Percentiles rank a stretch among this genome's conserved stretches.
Evolutionary conservation across 495 filamentous ascomycete species (phyloP).

Genomic region (Penicillium soppii): DNA sequence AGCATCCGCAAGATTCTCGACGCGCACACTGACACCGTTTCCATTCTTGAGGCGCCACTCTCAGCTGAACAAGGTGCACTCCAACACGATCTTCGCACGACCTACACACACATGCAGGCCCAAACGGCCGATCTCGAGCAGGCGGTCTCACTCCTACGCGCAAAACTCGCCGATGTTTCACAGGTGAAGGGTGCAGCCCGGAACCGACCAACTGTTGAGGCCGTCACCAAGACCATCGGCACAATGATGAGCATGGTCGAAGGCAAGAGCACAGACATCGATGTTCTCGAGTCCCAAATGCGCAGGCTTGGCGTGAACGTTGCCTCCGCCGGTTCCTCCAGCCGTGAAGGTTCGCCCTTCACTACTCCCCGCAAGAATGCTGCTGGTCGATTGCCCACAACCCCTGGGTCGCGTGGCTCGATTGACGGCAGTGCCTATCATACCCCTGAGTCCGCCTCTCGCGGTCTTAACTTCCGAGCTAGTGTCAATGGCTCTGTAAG

Average conservation of each 20-base stretch:
- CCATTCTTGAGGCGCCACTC: conserved; percentile 66
- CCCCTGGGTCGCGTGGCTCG: conserved; percentile 41
- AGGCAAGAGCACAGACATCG: conserved; percentile 81
- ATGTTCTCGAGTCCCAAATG: conserved; percentile 84
- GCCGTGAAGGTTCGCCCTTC: conserved; percentile 62
- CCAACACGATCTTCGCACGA: conserved; percentile 76
- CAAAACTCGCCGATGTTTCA: conserved; percentile 64
- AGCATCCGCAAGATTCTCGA: conserved; percentile 72
- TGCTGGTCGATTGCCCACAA: conserved; percentile 34
- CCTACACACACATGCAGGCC: conserved; percentile 66
- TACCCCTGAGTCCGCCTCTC: conserved; percentile 53
- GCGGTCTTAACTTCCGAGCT: conserved; percentile 38
- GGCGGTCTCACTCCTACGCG: conserved; percentile 74
- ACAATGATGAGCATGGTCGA: conserved; percentile 94
- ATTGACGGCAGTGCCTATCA: conserved; percentile 50
- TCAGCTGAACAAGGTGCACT: conserved; percentile 76
- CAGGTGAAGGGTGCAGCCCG: conserved; percentile 37
- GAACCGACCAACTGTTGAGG: conserved; percentile 81
- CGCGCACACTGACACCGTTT: conserved; percentile 62
- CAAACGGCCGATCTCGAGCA: conserved; percentile 78
- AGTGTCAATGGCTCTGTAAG: conserved; percentile 49
- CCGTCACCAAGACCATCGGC: conserved; percentile 82
- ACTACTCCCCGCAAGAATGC: conserved; percentile 51
- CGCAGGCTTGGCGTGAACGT: conserved; percentile 63
- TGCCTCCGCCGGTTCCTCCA: conserved; percentile 38